Evolutionary conservation across 768 basidiomycete species (phyloP), one percentile per base, ranked within the genome.

Genomic region (Lyophyllum shimeji): DNA sequence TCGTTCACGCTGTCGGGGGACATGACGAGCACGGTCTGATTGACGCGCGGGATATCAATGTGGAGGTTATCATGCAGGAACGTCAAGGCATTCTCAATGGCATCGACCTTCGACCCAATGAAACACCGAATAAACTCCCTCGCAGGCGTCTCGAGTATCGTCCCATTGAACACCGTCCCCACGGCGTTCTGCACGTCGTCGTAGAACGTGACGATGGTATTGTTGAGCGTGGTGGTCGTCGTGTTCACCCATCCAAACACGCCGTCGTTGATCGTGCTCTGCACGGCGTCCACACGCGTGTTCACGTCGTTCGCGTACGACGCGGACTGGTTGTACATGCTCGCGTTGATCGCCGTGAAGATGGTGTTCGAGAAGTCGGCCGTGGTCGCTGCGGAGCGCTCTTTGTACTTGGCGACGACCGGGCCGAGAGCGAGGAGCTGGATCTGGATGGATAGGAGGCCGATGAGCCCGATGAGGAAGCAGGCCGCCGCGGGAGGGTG

Each of bases 191-290:
- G 90, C 29, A 99, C 73, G 48, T 93, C 94, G 53, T 76, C 76
- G 73, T 98, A 98, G 70, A 99, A 96, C 45, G 77, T 79, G 67
- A 83, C 87, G 64, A 99, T 75, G 2, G 96, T 97, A 62, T 77
- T 74, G 70, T 99, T 99, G 51, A 99, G 80, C 6, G 87, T 85
- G 3, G 84, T 85, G 1, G 94, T 96, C 7, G 96, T 96, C 17
- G 77, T 81, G 63, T 98, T 94, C 47, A 98, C 87, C 95, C 95
- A 98, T 9, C 95, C 94, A 59, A 98, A 96, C 45, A 98, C 72
- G 23, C 89, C 90, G 39, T 92, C 75, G 68, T 98, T 93, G 70
- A 98, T 83, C 6, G 84, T 82, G 37, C 75, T 77, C 73, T 98
- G 91, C 47, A 93, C 78, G 31, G 63, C 63, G 47, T 83, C 80